Conservation (phyloP, 148 eudicot genomes). For the Fagopyrum homotropicum region DNA sequence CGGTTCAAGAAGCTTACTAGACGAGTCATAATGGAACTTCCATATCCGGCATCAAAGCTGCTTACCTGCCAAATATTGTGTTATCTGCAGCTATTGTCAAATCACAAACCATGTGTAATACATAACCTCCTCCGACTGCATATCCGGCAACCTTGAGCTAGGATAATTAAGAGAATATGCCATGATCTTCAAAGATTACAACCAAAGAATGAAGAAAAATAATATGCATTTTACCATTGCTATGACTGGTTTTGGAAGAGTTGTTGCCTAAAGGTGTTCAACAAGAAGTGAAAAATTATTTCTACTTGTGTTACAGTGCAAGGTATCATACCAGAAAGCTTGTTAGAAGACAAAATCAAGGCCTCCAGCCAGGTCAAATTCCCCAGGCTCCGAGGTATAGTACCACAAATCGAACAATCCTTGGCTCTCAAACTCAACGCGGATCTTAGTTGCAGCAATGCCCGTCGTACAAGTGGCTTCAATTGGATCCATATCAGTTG, state of each 20-base stretch:
- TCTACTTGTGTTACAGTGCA: no score
- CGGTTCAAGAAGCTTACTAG: slow-evolving; percentile 44
- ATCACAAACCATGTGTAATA: slow-evolving; percentile 96
- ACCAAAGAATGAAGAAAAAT: neutral
- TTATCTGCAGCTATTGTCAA: slow-evolving; percentile 96
- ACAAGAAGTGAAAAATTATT: no score
- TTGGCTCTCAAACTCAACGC: no score
- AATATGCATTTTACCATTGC: slow-evolving; percentile 60
- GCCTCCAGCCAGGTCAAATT: no score
- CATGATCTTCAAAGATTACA: neutral
- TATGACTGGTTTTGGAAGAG: slow-evolving; percentile 90
- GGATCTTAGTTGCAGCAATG: no score
- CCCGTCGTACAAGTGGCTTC: no score
- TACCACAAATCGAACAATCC: no score
- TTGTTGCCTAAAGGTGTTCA: no score
- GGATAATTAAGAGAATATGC: neutral
- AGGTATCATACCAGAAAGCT: no score
- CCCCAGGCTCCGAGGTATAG: no score
- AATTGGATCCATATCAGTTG: no score
- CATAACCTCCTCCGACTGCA: slow-evolving; percentile 97
- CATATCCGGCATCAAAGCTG: slow-evolving; percentile 98
- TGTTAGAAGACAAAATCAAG: no score
- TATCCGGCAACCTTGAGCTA: slow-evolving; percentile 86
- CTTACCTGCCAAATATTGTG: slow-evolving; percentile 91
- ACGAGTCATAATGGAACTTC: slow-evolving; percentile 92